Conservation (phyloP, 1,139 yeast genomes). For the Pichia norvegensis region DNA sequence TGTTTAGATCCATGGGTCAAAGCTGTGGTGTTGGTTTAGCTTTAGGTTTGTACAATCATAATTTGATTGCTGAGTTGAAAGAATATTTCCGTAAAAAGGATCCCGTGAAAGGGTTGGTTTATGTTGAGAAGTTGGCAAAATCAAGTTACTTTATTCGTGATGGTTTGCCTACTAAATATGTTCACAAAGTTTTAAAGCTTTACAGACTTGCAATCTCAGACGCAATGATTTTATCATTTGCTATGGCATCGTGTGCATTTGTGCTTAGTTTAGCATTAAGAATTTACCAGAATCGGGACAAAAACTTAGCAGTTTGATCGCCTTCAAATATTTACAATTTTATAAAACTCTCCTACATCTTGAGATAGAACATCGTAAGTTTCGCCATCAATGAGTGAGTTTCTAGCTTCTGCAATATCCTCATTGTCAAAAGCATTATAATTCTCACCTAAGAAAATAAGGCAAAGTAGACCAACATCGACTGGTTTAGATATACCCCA, state of each 20-base stretch:
- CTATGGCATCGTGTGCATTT: slow-evolving; percentile 18
- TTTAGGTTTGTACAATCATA: slow-evolving; percentile 32
- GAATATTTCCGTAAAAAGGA: slow-evolving; percentile 23
- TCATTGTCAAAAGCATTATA: slow-evolving; percentile 6
- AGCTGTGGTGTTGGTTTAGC: slow-evolving; percentile 41
- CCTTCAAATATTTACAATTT: neutral
- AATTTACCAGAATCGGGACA: slow-evolving; percentile 14
- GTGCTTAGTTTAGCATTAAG: slow-evolving; percentile 20
- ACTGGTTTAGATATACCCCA: slow-evolving; percentile 15
- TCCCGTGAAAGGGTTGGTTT: slow-evolving; percentile 24
- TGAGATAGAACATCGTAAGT: slow-evolving; percentile 6
- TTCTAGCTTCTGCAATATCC: slow-evolving; percentile 1
- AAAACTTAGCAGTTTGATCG: neutral
- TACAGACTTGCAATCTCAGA: slow-evolving; percentile 23
- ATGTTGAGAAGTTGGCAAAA: slow-evolving; percentile 25
- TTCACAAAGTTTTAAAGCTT: slow-evolving; percentile 23
- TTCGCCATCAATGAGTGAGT: neutral
- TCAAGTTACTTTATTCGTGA: slow-evolving; percentile 31
- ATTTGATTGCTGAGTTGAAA: slow-evolving; percentile 26
- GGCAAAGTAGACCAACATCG: slow-evolving; percentile 16
- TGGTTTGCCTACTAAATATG: slow-evolving; percentile 25
- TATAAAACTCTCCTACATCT: slow-evolving; percentile 10
- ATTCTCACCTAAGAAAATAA: slow-evolving; percentile 23
- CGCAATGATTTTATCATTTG: slow-evolving; percentile 18
- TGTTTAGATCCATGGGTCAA: slow-evolving; percentile 41